Percentiles rank a stretch among this genome's conserved stretches.
phyloP scores from a whole-genome alignment of 2,329 filamentous ascomycete genomes.

The Incumbomyces delicatus region DNA sequence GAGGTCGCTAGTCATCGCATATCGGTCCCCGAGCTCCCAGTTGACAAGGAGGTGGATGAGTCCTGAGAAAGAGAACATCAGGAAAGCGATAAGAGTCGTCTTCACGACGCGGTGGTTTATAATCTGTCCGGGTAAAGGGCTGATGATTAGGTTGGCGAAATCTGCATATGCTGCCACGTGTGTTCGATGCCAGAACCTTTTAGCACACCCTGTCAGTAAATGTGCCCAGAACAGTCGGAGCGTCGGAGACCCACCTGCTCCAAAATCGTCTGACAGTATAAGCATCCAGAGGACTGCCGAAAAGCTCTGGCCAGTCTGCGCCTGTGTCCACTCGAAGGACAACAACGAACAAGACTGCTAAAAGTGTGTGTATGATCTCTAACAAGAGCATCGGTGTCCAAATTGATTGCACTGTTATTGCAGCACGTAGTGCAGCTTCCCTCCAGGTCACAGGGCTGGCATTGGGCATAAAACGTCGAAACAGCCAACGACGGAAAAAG shows the following conservation, averaged over 20 bases:
- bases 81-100: background rate
- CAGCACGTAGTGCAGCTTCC: background rate
- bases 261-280: background rate
- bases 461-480: too few species aligned
- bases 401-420: background rate
- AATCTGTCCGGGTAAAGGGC: background rate
- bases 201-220: too few species aligned
- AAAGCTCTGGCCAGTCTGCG: background rate
- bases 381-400: background rate
- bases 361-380: background rate
- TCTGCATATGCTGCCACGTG: background rate
- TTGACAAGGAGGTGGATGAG: background rate
- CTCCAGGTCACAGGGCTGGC: background rate
- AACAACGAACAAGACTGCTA: background rate
- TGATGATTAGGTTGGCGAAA: background rate
- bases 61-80: background rate
- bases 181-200: background rate
- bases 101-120: background rate
- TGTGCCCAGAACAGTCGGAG: too few species aligned
- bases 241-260: background rate
- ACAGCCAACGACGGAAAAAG: too few species aligned
- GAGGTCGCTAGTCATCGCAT: background rate
- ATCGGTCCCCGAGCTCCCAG: background rate
- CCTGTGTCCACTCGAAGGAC: background rate
- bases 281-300: background rate